Conservation (phyloP, 1,284 basidiomycete species). For the Phaffia rhodozyma region DNA sequence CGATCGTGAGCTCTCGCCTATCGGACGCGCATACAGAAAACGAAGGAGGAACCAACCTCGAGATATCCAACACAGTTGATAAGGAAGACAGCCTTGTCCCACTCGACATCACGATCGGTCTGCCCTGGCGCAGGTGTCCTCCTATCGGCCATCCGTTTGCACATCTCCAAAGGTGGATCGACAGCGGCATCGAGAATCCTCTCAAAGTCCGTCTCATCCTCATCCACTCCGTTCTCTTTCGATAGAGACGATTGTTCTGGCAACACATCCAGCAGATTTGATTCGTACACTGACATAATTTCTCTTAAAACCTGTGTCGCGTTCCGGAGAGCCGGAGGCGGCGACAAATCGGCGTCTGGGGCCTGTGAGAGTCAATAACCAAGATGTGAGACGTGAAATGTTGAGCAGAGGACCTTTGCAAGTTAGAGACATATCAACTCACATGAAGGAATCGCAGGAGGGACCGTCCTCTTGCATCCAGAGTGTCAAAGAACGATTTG, state of each 20-base stretch:
- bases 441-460: slow-evolving; percentile 61
- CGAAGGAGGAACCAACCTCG: slow-evolving; percentile 41
- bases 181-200: slow-evolving; percentile 67
- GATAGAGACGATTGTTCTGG: not conserved
- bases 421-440: slow-evolving; percentile 24
- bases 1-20: not conserved
- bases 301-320: slow-evolving; percentile 71
- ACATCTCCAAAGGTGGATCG: slow-evolving; percentile 69
- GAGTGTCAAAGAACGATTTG: slow-evolving; percentile 70
- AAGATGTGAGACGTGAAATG: not conserved
- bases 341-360: slow-evolving; percentile 61
- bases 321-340: slow-evolving; percentile 66
- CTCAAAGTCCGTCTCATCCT: slow-evolving; percentile 46
- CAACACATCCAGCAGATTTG: slow-evolving; percentile 49
- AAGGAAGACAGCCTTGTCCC: slow-evolving; percentile 71
- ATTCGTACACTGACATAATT: slow-evolving; percentile 75
- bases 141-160: slow-evolving; percentile 48
- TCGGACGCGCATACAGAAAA: not conserved
- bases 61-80: slow-evolving; percentile 74
- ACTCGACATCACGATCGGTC: slow-evolving; percentile 40
- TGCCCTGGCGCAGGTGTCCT: slow-evolving; percentile 3
- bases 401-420: too few relatives aligned
- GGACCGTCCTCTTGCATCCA: slow-evolving; percentile 65
- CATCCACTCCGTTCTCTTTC: slow-evolving; percentile 35
- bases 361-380: slow-evolving; percentile 39